A percentile compares a stretch with the other conserved stretches of the same genome.
These are phyloP conservation scores for Aspergillus niger DNA, from an alignment of 2,329 filamentous ascomycete species.

Conservation along the genomic window DNA sequence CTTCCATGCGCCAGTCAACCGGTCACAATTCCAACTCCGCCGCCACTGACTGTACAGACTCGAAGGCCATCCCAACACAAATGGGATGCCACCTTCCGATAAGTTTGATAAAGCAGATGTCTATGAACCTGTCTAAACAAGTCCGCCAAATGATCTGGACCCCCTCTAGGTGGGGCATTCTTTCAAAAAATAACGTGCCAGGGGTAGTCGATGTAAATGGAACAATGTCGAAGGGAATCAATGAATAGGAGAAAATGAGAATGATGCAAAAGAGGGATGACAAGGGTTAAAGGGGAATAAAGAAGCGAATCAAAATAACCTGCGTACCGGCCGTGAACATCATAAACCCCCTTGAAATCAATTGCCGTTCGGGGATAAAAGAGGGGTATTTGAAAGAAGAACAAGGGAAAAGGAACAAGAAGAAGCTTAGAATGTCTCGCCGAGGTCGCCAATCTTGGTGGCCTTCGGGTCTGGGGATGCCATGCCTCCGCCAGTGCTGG, in stretches of 20 bases:
- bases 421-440: conserved; percentile 56
- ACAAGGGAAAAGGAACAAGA: conserved; percentile 5
- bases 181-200: conserved; percentile 13
- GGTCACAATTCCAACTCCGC: conserved; percentile 11
- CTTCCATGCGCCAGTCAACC: conserved; percentile 19
- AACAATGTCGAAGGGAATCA: conserved; percentile 15
- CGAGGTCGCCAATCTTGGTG: conserved; percentile 54
- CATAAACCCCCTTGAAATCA: conserved; percentile 17
- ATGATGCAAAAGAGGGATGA: conserved; percentile 7
- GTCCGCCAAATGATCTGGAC: conserved; percentile 14
- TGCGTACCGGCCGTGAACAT: conserved; percentile 24
- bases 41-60: conserved; percentile 8
- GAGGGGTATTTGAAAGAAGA: conserved; percentile 6
- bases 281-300: conserved; percentile 8
- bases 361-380: conserved; percentile 5
- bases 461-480: conserved; percentile 51
- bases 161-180: conserved; percentile 3
- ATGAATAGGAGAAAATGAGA: conserved; percentile 5
- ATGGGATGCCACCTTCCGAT: not conserved
- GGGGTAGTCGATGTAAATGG: conserved; percentile 7
- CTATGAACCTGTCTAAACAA: conserved; percentile 21
- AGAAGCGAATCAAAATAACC: conserved; percentile 17
- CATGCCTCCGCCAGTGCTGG: conserved; percentile 48
- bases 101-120: conserved; percentile 4
- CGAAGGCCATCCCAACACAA: not conserved